Conservation (phyloP, 306 rosid genomes). For the Elaeagnus macrophylla region DNA sequence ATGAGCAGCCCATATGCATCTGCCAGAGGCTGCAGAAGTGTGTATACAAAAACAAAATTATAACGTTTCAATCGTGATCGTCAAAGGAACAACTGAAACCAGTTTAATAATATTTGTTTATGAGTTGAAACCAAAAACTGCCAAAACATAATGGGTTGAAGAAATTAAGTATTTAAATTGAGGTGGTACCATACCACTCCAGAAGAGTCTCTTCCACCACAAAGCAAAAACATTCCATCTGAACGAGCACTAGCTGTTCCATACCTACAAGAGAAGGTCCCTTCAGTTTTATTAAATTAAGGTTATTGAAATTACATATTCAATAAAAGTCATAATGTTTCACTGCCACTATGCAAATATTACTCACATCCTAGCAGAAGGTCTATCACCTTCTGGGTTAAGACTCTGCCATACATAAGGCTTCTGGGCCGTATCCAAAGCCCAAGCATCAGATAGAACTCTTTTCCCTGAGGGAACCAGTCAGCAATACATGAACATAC, state of each 20-base stretch:
- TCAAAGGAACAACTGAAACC: neutral
- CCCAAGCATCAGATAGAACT: conserved; percentile 92
- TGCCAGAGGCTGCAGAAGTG: conserved; percentile 60
- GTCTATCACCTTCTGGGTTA: conserved; percentile 94
- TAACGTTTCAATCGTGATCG: neutral
- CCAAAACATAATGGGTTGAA: neutral
- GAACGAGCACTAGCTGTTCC: conserved; percentile 99
- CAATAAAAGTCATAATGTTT: conserved; percentile 7
- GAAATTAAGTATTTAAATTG: neutral
- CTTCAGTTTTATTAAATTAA: neutral
- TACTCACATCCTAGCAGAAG: conserved; percentile 97
- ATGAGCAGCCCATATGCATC: conserved; percentile 96
- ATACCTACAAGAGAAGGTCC: conserved; percentile 61
- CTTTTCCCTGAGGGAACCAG: conserved; percentile 65
- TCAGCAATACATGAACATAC: conserved; percentile 13
- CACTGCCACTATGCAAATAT: conserved; percentile 13
- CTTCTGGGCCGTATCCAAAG: conserved; percentile 91
- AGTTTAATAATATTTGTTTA: neutral
- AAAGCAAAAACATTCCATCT: conserved; percentile 98
- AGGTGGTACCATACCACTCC: conserved; percentile 52
- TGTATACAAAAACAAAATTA: conserved; percentile 9
- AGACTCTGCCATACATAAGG: conserved; percentile 91
- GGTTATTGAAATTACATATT: conserved; percentile 4
- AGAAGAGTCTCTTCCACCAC: conserved; percentile 96
- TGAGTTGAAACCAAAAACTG: neutral